Conservation (phyloP, 163 green algal species). For the Scenedesmus sp. region DNA sequence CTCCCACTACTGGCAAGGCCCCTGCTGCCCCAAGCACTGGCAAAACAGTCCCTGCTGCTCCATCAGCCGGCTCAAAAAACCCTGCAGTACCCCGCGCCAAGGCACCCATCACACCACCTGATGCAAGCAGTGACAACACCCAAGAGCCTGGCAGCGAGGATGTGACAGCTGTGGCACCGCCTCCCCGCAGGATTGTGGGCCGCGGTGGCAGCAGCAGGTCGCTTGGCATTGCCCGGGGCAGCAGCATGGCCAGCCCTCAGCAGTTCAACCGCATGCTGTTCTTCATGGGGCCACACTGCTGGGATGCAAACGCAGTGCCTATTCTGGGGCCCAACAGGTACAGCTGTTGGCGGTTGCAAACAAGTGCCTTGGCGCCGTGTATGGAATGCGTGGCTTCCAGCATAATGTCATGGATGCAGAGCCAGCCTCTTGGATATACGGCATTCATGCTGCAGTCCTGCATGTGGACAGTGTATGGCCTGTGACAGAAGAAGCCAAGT, state of each 20-base stretch:
- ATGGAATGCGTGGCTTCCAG: not conserved
- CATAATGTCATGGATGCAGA: no score
- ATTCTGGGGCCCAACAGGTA: not conserved
- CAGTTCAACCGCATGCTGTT: constrained; percentile 3
- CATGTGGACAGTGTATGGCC: no score
- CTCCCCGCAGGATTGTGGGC: not conserved
- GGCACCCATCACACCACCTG: not conserved
- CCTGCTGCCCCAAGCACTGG: not conserved
- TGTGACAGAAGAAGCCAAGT: no score
- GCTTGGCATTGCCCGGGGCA: not conserved
- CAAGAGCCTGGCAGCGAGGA: no score
- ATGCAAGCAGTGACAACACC: not conserved
- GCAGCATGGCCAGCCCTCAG: not conserved
- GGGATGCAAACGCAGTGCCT: constrained; percentile 2
- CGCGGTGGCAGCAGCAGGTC: not conserved
- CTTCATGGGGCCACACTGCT: constrained; percentile 16
- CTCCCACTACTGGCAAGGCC: not conserved
- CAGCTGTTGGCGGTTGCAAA: not conserved
- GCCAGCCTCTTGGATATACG: no score
- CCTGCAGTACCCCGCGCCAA: not conserved
- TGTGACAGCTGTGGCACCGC: not conserved
- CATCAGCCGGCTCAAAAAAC: not conserved
- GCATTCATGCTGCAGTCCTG: no score
- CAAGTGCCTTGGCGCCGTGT: not conserved
- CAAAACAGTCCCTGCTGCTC: not conserved